phyloP scores from a whole-genome alignment of 257 asterid genomes.

The Solanum chmielewskii region DNA sequence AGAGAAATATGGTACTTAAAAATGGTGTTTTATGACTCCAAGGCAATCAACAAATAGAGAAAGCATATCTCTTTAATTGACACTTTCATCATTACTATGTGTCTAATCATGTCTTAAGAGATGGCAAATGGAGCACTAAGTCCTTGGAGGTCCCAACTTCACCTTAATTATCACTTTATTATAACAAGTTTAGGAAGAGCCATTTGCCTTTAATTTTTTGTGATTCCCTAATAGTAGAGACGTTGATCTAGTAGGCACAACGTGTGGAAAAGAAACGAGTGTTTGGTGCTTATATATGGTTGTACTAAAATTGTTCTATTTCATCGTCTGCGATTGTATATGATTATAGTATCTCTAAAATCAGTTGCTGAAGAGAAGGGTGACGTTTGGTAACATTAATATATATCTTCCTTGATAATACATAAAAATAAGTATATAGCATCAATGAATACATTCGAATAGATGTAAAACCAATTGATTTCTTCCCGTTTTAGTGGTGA shows the following conservation, averaged over 20 bases:
- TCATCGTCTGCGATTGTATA: neutral
- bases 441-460: too few species aligned
- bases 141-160: neutral
- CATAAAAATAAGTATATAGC: neutral
- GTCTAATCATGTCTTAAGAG: slow-evolving; percentile 16
- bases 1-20: neutral
- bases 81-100: slow-evolving; percentile 20
- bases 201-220: neutral
- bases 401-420: neutral
- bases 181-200: neutral
- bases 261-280: fast-evolving
- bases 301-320: neutral
- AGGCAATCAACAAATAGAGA: slow-evolving; percentile 15
- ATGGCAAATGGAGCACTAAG: slow-evolving; percentile 26
- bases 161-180: neutral
- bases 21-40: slow-evolving; percentile 1
- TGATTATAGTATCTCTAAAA: too few species aligned
- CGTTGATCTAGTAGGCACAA: neutral
- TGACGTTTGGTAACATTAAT: neutral
- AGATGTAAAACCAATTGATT: neutral
- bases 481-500: neutral
- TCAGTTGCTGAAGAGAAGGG: neutral
- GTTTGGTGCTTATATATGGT: neutral
- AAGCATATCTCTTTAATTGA: neutral
- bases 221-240: neutral